phyloP scores from a whole-genome alignment of 768 basidiomycete species.

The Amanita brunnescens region DNA sequence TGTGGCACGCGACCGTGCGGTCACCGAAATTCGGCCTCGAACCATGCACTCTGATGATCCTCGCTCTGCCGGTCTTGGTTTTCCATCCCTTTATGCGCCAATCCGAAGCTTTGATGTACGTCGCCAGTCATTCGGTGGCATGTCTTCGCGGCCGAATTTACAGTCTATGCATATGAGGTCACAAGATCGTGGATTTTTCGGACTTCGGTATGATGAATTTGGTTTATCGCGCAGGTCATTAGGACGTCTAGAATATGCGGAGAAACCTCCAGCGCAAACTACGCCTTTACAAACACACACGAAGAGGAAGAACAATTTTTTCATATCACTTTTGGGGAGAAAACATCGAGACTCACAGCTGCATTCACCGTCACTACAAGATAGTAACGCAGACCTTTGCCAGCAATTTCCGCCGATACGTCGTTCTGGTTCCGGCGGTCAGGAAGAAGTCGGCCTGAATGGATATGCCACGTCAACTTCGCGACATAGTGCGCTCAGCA shows the following conservation, averaged over 20 bases:
- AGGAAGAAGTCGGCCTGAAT: slow-evolving; percentile 38
- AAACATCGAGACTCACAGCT: slow-evolving; percentile 28
- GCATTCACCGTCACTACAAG: too few relatives aligned
- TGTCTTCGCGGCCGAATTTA: slow-evolving; percentile 45
- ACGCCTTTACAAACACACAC: slow-evolving; percentile 24
- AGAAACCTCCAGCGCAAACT: slow-evolving; percentile 18
- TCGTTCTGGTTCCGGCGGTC: slow-evolving; percentile 35
- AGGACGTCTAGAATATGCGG: slow-evolving; percentile 30
- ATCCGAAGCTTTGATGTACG: slow-evolving; percentile 51
- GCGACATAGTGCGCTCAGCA: slow-evolving; percentile 40
- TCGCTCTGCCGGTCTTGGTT: slow-evolving; percentile 38
- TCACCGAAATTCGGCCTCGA: slow-evolving; percentile 36
- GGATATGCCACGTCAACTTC: slow-evolving; percentile 44
- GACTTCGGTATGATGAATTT: slow-evolving; percentile 59
- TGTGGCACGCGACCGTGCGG: slow-evolving; percentile 26
- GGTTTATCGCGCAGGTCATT: slow-evolving; percentile 59
- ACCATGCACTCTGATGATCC: slow-evolving; percentile 59
- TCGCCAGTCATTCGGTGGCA: slow-evolving; percentile 72
- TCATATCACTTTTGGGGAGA: slow-evolving; percentile 60
- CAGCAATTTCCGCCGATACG: slow-evolving; percentile 44
- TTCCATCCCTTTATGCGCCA: slow-evolving; percentile 53
- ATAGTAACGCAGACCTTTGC: slow-evolving; percentile 18
- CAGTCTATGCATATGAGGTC: slow-evolving; percentile 39
- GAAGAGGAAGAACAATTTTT: slow-evolving; percentile 69
- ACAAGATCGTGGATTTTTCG: slow-evolving; percentile 29